These are phyloP conservation scores for Blastobotrys arbuscula DNA, from an alignment of 1,139 yeast genomes.

Conservation along the genomic window DNA sequence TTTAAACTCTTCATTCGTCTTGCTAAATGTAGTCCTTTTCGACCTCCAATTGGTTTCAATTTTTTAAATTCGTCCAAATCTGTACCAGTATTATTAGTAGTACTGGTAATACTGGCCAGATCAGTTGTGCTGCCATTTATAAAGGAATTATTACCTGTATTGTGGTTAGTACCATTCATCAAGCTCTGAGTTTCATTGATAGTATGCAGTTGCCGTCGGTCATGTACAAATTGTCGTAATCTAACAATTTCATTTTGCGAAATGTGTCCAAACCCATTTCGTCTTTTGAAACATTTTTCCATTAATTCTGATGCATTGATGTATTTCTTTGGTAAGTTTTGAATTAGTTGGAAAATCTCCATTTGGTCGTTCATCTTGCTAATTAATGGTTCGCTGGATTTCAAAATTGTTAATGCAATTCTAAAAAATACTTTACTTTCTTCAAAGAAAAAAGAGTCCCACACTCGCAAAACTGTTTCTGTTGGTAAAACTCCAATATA, in stretches of 20 bases:
- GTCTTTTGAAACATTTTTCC: slow-evolving; percentile 67
- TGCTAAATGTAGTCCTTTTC: slow-evolving; percentile 14
- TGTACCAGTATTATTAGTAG: slow-evolving; percentile 8
- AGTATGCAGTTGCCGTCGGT: slow-evolving; percentile 30
- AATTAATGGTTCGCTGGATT: slow-evolving; percentile 63
- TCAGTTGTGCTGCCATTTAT: slow-evolving; percentile 1
- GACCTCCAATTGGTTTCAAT: slow-evolving; percentile 17
- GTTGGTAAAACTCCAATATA: slow-evolving; percentile 85
- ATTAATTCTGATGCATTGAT: slow-evolving; percentile 66
- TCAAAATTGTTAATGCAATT: slow-evolving; percentile 75
- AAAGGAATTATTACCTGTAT: background rate
- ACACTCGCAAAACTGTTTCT: slow-evolving; percentile 78
- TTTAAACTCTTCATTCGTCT: slow-evolving; percentile 18
- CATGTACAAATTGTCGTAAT: slow-evolving; percentile 70
- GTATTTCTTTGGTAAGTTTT: slow-evolving; percentile 68
- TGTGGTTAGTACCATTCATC: background rate
- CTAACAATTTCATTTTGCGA: slow-evolving; percentile 77
- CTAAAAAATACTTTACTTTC: slow-evolving; percentile 85
- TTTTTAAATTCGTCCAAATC: slow-evolving; percentile 21
- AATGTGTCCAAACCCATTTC: slow-evolving; percentile 67
- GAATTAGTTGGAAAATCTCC: slow-evolving; percentile 83
- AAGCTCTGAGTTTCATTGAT: background rate
- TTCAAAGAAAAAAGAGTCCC: slow-evolving; percentile 94
- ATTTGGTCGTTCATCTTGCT: slow-evolving; percentile 53
- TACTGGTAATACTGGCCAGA: background rate